phyloP scores from a whole-genome alignment of 805 yeast genomes.

The Saccharomycopsis sp. region DNA sequence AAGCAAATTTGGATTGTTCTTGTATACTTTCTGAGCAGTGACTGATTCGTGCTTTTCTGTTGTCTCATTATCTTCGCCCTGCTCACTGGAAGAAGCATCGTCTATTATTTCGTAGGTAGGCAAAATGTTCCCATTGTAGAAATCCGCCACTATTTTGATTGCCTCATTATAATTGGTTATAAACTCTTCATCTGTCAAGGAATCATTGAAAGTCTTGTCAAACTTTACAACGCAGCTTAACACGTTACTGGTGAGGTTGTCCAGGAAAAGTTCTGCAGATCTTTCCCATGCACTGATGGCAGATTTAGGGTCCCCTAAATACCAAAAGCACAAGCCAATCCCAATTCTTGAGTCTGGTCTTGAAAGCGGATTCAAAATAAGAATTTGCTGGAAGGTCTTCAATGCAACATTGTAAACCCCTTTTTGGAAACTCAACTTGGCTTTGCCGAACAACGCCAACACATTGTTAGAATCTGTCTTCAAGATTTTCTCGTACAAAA shows the following conservation, averaged over 20 bases:
- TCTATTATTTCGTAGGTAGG: background rate
- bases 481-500: constrained; percentile 23
- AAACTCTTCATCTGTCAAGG: constrained; percentile 56
- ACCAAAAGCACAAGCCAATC: constrained; percentile 91
- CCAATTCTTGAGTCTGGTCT: constrained; percentile 93
- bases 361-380: constrained; percentile 65
- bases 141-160: constrained; percentile 29
- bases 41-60: background rate
- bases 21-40: constrained; percentile 31
- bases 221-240: constrained; percentile 61
- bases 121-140: constrained; percentile 6
- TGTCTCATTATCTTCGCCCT: background rate
- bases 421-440: constrained; percentile 66
- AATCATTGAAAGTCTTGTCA: constrained; percentile 48
- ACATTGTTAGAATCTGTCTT: constrained; percentile 51
- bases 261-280: constrained; percentile 55
- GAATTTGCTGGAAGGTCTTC: constrained; percentile 73
- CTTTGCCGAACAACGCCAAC: constrained; percentile 75
- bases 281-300: constrained; percentile 82
- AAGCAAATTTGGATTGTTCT: constrained; percentile 52
- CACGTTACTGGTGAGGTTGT: constrained; percentile 51
- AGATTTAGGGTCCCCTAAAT: constrained; percentile 63
- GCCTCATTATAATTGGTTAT: constrained; percentile 49
- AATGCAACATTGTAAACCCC: constrained; percentile 67
- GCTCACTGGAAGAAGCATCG: constrained; percentile 4